These are phyloP conservation scores for Sungouiella thailandica DNA, from an alignment of 805 yeast species.

Conservation along the genomic window DNA sequence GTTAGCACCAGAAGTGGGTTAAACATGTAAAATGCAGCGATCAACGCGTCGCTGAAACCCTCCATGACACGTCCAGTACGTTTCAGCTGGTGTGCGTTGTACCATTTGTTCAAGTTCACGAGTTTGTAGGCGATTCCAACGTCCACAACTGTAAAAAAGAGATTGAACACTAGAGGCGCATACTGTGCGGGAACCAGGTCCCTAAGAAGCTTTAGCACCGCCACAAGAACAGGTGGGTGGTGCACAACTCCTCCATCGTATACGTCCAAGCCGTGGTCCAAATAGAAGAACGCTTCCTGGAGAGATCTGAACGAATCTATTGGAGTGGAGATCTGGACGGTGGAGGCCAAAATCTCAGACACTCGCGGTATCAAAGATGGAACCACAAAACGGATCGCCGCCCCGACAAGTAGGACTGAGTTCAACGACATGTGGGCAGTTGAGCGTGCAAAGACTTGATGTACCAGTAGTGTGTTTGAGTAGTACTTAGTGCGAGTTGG, in stretches of 20 bases:
- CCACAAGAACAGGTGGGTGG: slow-evolving; percentile 73
- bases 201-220: slow-evolving; percentile 36
- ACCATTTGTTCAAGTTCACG: slow-evolving; percentile 44
- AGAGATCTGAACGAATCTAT: slow-evolving; percentile 57
- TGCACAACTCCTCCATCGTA: slow-evolving; percentile 85
- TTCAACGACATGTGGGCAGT: slow-evolving; percentile 11
- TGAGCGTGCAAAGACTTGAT: not conserved
- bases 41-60: slow-evolving; percentile 37
- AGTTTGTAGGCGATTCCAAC: slow-evolving; percentile 51
- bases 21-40: slow-evolving; percentile 63
- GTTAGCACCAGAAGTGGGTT: slow-evolving; percentile 78
- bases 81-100: slow-evolving; percentile 20
- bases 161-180: slow-evolving; percentile 20
- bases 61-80: slow-evolving; percentile 12
- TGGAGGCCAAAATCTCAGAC: slow-evolving; percentile 23
- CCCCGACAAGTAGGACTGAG: slow-evolving; percentile 12
- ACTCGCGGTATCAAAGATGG: slow-evolving; percentile 31
- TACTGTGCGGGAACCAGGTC: slow-evolving; percentile 14
- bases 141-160: slow-evolving; percentile 59
- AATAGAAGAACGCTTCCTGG: slow-evolving; percentile 27
- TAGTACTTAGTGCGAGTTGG: not conserved
- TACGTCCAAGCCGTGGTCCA: slow-evolving; percentile 52
- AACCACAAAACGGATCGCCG: slow-evolving; percentile 27
- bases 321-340: slow-evolving; percentile 58
- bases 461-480: not conserved